phyloP scores from a whole-genome alignment of 768 basidiomycete species.

The Boletus rex-veris region DNA sequence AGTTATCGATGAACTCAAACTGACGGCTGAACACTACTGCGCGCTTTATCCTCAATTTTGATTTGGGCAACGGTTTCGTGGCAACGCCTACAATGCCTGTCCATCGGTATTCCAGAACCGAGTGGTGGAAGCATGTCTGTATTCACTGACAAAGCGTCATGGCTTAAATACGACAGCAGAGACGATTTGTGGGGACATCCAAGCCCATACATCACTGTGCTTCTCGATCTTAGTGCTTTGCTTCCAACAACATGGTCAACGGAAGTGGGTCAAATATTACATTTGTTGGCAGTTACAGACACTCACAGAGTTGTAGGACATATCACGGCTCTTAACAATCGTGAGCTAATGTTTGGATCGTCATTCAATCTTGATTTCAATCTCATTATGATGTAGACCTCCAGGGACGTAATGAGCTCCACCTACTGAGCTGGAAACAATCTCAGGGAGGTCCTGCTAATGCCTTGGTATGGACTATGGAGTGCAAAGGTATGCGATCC shows the following conservation, averaged over 20 bases:
- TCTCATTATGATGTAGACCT: constrained; percentile 30
- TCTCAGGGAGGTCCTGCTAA: constrained; percentile 39
- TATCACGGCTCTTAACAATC: constrained; percentile 43
- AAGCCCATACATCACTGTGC: neutral
- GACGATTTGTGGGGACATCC: neutral
- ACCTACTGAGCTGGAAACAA: constrained; percentile 43
- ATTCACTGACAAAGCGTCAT: constrained; percentile 6
- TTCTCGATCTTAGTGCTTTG: neutral
- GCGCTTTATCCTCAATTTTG: neutral
- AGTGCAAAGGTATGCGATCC: constrained; percentile 50
- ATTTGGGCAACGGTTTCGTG: constrained; percentile 3
- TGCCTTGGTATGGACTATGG: constrained; percentile 46
- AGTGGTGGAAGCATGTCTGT: neutral
- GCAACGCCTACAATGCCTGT: neutral
- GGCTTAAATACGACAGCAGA: constrained; percentile 25
- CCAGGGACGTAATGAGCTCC: constrained; percentile 29
- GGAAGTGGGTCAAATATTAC: constrained; percentile 17
- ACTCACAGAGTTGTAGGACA: constrained; percentile 27
- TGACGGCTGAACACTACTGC: neutral
- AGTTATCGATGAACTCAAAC: constrained; percentile 10
- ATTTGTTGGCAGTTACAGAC: neutral
- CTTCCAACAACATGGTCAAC: constrained; percentile 12
- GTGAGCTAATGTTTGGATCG: constrained; percentile 29
- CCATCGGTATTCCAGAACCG: constrained; percentile 1
- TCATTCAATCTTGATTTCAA: neutral